Percentiles rank a stretch among this genome's conserved stretches.
Conservation (phyloP, 2,329 filamentous ascomycete species). For the Xylariaceae sp. region DNA sequence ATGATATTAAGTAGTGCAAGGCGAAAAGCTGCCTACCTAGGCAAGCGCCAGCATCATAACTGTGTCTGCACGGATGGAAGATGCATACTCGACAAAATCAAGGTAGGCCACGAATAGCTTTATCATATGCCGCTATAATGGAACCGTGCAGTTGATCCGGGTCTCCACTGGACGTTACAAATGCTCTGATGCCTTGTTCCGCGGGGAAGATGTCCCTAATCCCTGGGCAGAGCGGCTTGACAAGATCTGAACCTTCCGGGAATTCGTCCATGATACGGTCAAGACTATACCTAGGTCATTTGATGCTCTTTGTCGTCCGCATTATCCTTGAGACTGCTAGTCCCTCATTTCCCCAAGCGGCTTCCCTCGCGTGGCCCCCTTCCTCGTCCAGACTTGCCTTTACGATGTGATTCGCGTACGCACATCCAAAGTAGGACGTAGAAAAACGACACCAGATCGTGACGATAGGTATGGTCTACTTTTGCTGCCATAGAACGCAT, state of each 20-base stretch:
- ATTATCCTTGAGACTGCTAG: slow-evolving; percentile 1
- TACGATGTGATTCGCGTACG: neutral
- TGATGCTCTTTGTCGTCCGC: slow-evolving; percentile 2
- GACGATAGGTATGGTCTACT: neutral
- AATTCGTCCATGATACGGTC: slow-evolving; percentile 8
- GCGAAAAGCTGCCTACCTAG: too few species aligned
- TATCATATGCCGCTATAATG: slow-evolving; percentile 5
- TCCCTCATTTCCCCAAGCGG: slow-evolving; percentile 1
- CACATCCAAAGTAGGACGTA: neutral
- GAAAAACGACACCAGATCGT: too few species aligned
- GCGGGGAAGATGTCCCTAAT: slow-evolving; percentile 4
- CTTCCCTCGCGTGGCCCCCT: neutral
- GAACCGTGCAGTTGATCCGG: slow-evolving; percentile 6
- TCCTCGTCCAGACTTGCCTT: neutral
- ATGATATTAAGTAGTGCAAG: too few species aligned
- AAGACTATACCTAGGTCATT: slow-evolving; percentile 3
- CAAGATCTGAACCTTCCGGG: neutral
- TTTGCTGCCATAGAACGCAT: slow-evolving; percentile 11
- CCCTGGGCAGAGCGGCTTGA: slow-evolving; percentile 6
- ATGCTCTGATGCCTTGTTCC: neutral
- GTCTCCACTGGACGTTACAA: slow-evolving; percentile 2
- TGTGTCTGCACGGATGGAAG: too few species aligned
- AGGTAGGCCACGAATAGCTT: neutral
- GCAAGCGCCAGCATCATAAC: too few species aligned
- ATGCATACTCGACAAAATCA: too few species aligned